Evolutionary conservation across 2,329 filamentous ascomycete species (phyloP), one percentile per base, ranked within the genome.

Genomic region (Talaromyces sp.): DNA sequence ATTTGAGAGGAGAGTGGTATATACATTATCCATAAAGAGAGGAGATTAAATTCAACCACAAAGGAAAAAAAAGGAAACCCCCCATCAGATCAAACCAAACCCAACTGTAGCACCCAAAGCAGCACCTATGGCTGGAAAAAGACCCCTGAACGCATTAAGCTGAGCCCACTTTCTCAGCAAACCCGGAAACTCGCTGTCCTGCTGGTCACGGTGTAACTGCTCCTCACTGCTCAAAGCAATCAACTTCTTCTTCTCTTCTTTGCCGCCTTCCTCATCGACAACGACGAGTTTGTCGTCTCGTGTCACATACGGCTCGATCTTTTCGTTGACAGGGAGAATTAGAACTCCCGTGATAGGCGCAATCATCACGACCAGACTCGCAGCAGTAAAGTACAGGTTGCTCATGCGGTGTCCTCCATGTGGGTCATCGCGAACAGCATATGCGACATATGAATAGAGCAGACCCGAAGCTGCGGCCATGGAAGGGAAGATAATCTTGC

Each of bases 401-500:
- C 44, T 58, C 31, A 52, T 28, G 34, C 23, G 23, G 31, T 34
- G 59, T 7, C 23, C 23, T 23, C 23, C 23, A 23, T 23, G 23
- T 2, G 23, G 23, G 23, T 23, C 57, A 14, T 63, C 53, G 33
- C 66, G 65, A 63, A 67, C 64, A 23, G 54, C 60, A 63, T 72
- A 73, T n/a, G 69, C 67, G 3, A 76, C 71, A 59, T 78, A 79
- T 40, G 68, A 66, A 61, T 87, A 79, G 0, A 83, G 81, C 0
- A 85, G 82, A 9, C 82, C 61, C 44, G 86, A 84, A 0, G 80
- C 80, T 6, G 81, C 79, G 4, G 71, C 72, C 56, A 86, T 74
- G 63, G 85, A 81, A 3, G 84, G 76, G 2, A 77, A 75, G 16
- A 86, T 80, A 3, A 78, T 81, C 9, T 82, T 79, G 14, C 85